Evolutionary conservation across 352 stramenopile genomes (phyloP).

Genomic region (Globisporangium ultimum): DNA sequence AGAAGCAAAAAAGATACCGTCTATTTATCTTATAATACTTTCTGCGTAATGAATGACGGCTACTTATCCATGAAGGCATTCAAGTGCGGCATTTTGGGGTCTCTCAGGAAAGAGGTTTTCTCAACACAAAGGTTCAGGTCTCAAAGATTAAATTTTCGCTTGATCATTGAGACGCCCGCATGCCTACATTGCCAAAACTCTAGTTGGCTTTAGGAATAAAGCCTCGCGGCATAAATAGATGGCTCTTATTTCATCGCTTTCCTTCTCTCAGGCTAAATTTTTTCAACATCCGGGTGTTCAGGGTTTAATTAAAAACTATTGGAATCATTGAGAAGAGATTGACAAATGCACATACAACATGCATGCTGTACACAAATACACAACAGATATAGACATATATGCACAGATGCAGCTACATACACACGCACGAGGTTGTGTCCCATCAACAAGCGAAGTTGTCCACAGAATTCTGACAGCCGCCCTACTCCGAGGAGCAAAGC

Average conservation of each 20-base stretch:
- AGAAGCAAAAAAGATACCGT: too few relatives aligned
- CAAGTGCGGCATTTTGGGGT: conserved; percentile 22
- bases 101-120: conserved; percentile 61
- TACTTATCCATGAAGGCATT: too few relatives aligned
- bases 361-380: neutral
- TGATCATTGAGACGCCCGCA: conserved; percentile 73
- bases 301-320: conserved; percentile 13
- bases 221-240: too few relatives aligned
- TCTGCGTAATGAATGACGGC: too few relatives aligned
- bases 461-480: conserved; percentile 43
- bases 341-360: too few relatives aligned
- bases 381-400: neutral
- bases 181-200: too few relatives aligned
- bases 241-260: too few relatives aligned
- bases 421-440: conserved; percentile 18
- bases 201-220: too few relatives aligned
- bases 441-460: conserved; percentile 68
- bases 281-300: conserved; percentile 12
- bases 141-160: conserved; percentile 85
- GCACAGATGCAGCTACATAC: neutral
- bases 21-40: too few relatives aligned
- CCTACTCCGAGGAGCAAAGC: conserved; percentile 2
- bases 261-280: conserved; percentile 7
- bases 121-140: conserved; percentile 70
- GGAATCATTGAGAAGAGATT: conserved; percentile 9